Evolutionary conservation across 495 filamentous ascomycete genomes (phyloP).

Genomic region (Aspergillus taichungensis): DNA sequence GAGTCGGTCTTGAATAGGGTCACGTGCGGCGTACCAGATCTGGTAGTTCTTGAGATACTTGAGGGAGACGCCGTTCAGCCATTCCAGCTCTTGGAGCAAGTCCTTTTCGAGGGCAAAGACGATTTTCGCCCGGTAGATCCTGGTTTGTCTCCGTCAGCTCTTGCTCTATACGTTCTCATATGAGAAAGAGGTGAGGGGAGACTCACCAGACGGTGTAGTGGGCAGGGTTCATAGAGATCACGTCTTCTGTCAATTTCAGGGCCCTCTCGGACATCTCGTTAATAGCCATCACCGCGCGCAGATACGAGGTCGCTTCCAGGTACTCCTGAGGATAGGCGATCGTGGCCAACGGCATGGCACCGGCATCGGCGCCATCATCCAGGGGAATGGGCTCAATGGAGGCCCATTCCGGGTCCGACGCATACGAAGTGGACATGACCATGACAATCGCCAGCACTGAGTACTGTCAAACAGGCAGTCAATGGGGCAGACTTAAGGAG

Average conservation of each 20-base stretch:
- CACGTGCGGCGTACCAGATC: constrained; percentile 54
- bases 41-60: constrained; percentile 94
- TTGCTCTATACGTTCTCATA: background rate
- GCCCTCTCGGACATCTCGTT: constrained; percentile 77
- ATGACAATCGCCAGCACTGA: background rate
- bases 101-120: constrained; percentile 58
- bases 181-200: background rate
- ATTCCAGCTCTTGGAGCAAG: constrained; percentile 65
- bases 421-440: constrained; percentile 43
- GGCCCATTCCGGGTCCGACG: constrained; percentile 67
- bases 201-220: constrained; percentile 92
- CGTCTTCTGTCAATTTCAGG: constrained; percentile 73
- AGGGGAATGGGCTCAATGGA: constrained; percentile 75
- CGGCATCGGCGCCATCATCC: constrained; percentile 56
- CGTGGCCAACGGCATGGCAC: constrained; percentile 63
- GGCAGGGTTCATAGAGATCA: constrained; percentile 87
- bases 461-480: background rate
- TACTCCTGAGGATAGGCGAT: constrained; percentile 87
- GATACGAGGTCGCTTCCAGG: constrained; percentile 78
- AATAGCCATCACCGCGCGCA: constrained; percentile 83
- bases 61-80: constrained; percentile 76
- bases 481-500: background rate
- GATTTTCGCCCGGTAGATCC: constrained; percentile 78
- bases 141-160: constrained; percentile 13
- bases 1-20: too few species aligned